Evolutionary conservation across 495 filamentous ascomycete species (phyloP).

Genomic region (Penicillium crystallinum): DNA sequence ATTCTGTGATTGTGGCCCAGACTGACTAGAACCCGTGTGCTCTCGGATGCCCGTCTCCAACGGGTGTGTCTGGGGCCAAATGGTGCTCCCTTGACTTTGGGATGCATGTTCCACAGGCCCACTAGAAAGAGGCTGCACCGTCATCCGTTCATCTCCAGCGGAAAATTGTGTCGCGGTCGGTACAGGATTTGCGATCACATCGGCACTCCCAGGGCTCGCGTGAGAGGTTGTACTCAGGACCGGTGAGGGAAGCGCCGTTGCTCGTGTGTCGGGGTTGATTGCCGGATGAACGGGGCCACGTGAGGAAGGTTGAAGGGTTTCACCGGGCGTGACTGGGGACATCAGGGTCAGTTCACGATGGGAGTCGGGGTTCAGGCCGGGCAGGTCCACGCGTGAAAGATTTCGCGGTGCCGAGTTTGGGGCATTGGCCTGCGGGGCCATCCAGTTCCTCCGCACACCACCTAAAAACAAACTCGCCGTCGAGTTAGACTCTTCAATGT

Average conservation of each 20-base stretch:
- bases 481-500: constrained; percentile 59
- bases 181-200: constrained; percentile 37
- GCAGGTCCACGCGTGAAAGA: background rate
- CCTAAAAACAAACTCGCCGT: constrained; percentile 64
- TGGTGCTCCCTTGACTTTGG: background rate
- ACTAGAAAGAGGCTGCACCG: background rate
- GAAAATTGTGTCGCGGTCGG: background rate
- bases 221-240: constrained; percentile 14
- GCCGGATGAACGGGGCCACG: background rate
- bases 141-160: background rate
- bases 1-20: background rate
- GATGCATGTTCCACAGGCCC: background rate
- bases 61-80: background rate
- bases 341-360: constrained; percentile 9
- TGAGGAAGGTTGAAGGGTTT: background rate
- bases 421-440: constrained; percentile 26
- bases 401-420: background rate
- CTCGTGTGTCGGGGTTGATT: constrained; percentile 3
- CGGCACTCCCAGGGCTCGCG: constrained; percentile 8
- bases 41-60: background rate
- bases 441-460: constrained; percentile 63
- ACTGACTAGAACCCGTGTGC: too few relatives aligned
- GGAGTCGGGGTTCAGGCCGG: background rate
- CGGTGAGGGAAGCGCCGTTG: constrained; percentile 13
- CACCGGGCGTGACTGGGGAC: constrained; percentile 26